Evolutionary conservation across 352 stramenopile species (phyloP).

Genomic region (Phytopythium cucurbitacearum): DNA sequence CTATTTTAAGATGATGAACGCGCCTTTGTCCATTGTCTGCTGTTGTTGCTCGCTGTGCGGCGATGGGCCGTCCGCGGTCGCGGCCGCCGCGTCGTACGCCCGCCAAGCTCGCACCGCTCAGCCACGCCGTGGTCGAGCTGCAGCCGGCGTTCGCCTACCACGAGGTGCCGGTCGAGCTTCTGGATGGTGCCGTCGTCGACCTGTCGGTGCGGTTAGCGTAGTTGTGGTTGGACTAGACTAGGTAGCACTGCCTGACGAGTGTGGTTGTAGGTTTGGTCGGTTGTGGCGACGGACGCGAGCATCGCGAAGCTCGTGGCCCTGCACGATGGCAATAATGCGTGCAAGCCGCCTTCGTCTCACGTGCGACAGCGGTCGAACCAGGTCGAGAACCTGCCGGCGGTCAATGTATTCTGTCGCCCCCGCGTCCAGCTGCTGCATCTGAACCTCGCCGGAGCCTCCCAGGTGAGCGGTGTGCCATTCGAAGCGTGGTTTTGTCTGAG

Average conservation of each 20-base stretch:
- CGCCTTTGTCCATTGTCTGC: no score
- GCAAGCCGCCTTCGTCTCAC: not conserved
- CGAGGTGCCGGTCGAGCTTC: conserved; percentile 59
- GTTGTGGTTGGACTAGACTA: not conserved
- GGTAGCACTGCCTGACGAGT: not conserved
- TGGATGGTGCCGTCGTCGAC: conserved; percentile 50
- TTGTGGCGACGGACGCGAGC: conserved; percentile 60
- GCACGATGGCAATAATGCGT: not conserved
- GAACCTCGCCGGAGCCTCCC: conserved; percentile 32
- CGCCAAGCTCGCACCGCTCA: no score
- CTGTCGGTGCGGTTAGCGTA: conserved; percentile 34
- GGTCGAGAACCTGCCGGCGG: conserved; percentile 17
- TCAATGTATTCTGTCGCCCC: not conserved
- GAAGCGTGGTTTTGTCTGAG: no score
- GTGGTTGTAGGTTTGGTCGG: conserved; percentile 50
- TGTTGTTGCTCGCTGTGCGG: no score
- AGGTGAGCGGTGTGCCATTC: conserved; percentile 15
- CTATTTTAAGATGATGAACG: no score
- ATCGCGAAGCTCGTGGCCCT: conserved; percentile 27
- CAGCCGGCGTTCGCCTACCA: conserved; percentile 47
- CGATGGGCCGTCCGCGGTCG: no score
- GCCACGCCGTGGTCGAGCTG: conserved; percentile 25
- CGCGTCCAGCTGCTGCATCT: conserved; percentile 25
- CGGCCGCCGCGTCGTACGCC: no score
- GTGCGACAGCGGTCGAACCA: conserved; percentile 28